Percentiles rank a stretch among this genome's conserved stretches.
These are phyloP conservation scores for Polyporus tsugae DNA, from an alignment of 1,284 basidiomycete species.

Conservation along the genomic window DNA sequence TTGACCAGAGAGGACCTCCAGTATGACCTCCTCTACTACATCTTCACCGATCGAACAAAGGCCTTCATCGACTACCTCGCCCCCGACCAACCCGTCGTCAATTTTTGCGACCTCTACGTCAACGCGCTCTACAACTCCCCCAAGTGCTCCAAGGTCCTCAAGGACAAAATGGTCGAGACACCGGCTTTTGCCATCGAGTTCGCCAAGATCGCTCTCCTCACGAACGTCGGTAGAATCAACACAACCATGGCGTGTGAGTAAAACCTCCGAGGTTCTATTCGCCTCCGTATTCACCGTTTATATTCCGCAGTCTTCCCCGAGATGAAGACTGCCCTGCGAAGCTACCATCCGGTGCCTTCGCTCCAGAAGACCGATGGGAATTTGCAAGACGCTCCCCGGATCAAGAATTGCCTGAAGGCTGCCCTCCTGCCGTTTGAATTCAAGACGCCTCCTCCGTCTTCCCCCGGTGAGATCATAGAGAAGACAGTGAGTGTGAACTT, in stretches of 20 bases:
- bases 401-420: constrained; percentile 81
- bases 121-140: constrained; percentile 73
- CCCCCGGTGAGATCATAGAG: constrained; percentile 73
- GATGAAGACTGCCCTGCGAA: constrained; percentile 84
- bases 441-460: constrained; percentile 69
- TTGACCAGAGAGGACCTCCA: constrained; percentile 75
- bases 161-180: constrained; percentile 76
- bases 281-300: constrained; percentile 16
- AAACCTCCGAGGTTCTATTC: constrained; percentile 10
- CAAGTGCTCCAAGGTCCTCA: constrained; percentile 69
- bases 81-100: constrained; percentile 48
- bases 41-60: constrained; percentile 71
- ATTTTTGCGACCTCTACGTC: constrained; percentile 81
- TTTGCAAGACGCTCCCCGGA: constrained; percentile 83
- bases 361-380: constrained; percentile 81
- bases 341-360: constrained; percentile 84
- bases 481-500: constrained; percentile 56
- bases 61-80: constrained; percentile 56
- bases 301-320: constrained; percentile 68
- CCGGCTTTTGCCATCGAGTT: constrained; percentile 77
- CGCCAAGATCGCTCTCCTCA: constrained; percentile 78
- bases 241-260: constrained; percentile 86
- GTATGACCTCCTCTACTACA: constrained; percentile 74
- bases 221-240: constrained; percentile 85
- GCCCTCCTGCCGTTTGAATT: constrained; percentile 79